Conservation (phyloP, 805 yeast species). For the Wickerhamiella galacta region DNA sequence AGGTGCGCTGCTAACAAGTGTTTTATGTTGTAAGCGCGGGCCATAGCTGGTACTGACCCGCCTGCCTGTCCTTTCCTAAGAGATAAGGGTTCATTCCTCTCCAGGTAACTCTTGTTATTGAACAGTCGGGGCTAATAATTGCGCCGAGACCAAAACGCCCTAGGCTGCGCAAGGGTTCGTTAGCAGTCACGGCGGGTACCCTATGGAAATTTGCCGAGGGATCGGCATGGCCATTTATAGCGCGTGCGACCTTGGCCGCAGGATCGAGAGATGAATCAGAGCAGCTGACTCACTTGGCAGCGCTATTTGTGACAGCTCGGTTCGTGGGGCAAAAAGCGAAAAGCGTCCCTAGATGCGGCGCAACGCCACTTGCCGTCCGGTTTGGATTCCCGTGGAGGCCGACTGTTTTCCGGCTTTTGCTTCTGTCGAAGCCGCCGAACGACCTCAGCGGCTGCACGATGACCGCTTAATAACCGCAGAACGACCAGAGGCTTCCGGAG, state of each 20-base stretch:
- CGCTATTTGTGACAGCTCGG: too few relatives aligned
- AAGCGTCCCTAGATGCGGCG: too few relatives aligned
- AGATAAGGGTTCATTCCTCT: background rate
- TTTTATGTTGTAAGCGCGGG: too few relatives aligned
- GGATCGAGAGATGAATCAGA: background rate
- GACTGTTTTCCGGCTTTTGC: too few relatives aligned
- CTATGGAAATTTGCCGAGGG: background rate
- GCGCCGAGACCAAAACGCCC: background rate
- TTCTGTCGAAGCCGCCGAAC: too few relatives aligned
- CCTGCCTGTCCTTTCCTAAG: too few relatives aligned
- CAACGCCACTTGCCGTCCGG: background rate
- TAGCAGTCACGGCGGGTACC: background rate
- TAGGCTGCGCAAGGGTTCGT: too few relatives aligned
- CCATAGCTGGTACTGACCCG: too few relatives aligned
- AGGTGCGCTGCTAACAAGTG: too few relatives aligned
- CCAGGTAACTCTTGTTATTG: too few relatives aligned
- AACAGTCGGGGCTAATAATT: background rate
- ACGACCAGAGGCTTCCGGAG: background rate
- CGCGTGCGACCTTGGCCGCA: background rate
- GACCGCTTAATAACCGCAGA: slow-evolving; percentile 15
- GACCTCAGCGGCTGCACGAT: slow-evolving; percentile 10
- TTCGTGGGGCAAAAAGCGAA: too few relatives aligned
- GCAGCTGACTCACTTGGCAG: background rate
- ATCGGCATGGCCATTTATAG: background rate
- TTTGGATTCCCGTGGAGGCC: background rate